Base-by-base conservation (phyloP, 768 basidiomycete species). In the Suillus hirtellus region DNA sequence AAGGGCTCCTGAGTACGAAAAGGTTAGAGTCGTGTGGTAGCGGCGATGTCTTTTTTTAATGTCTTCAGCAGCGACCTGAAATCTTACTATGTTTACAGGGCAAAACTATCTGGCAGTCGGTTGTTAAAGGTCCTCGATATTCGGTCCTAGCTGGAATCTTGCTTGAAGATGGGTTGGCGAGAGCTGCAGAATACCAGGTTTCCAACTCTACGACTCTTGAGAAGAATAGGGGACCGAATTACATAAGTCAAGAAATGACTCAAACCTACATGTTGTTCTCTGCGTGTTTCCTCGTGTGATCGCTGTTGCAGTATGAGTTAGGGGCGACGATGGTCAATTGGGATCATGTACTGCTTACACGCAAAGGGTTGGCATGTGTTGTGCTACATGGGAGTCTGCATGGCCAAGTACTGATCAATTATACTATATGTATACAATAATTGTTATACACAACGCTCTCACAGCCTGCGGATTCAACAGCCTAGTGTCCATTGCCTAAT, bases 121-220 rank as follows among this genome's bases (percentile, higher is more conserved):
- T 21, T 42, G 38, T 12, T 59, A 2, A 10, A 37, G 35, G 35
- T 37, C 35, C 35, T 34, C 19, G 1, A 24, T 21, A 60, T 19
- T 27, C 10, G 15, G 19, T 46, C 19, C 49, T 31, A 12, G 38
- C n/a, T n/a, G n/a, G n/a, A n/a, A 43, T n/a, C 5, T 46, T 42
- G 40, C 40, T 17, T 43, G 44, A 34, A 38, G 60, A 17, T 58
- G 11, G 15, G 12, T 37, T 6, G 62, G 59, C 1, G 59, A 37
- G 15, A 66, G 65, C 38, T 56, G 59, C 19, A 66, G 15, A 11
- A 40, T 11, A 31, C 27, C 27, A 31, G 27, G 27, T 31, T 2
- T 27, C 27, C 27, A 27, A 27, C 27, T 27, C 27, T 31, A 31
- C 27, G 27, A 31, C 19, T n/a, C 17, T 14, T 19, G 42, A 43